phyloP scores from a whole-genome alignment of 371 early-diverging fungal species.

The Lichtheimia corymbifera region DNA sequence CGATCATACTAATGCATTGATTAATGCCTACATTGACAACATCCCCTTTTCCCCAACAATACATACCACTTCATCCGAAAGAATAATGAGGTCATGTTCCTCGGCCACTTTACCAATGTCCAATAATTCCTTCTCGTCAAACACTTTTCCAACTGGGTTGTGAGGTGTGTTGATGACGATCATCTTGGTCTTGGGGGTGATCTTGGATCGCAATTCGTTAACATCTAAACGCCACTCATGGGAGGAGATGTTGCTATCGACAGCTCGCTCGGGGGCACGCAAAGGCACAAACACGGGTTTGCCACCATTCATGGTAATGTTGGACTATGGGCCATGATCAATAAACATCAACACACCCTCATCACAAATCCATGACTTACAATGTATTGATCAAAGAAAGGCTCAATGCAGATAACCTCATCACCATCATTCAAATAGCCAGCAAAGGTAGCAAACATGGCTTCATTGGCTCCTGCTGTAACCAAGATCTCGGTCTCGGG shows the following conservation, averaged over 20 bases:
- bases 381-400: slow-evolving; percentile 94
- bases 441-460: slow-evolving; percentile 79
- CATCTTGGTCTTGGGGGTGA: slow-evolving; percentile 82
- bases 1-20: slow-evolving; percentile 75
- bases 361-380: slow-evolving; percentile 38
- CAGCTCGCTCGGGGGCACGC: slow-evolving; percentile 54
- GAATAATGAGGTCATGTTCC: slow-evolving; percentile 83
- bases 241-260: slow-evolving; percentile 52
- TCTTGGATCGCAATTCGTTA: slow-evolving; percentile 75
- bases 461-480: slow-evolving; percentile 94
- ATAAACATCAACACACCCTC: neutral
- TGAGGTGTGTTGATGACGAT: slow-evolving; percentile 95
- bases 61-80: slow-evolving; percentile 91
- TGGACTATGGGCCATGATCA: slow-evolving; percentile 51
- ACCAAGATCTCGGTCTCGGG: slow-evolving; percentile 85
- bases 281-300: slow-evolving; percentile 85
- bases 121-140: slow-evolving; percentile 76
- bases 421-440: slow-evolving; percentile 78
- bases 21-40: too few relatives aligned
- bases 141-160: slow-evolving; percentile 92
- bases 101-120: slow-evolving; percentile 80
- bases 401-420: slow-evolving; percentile 92
- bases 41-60: neutral
- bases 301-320: slow-evolving; percentile 89
- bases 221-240: slow-evolving; percentile 88